Evolutionary conservation across 305 asterid genomes (phyloP), one percentile per base, ranked within the genome.

Genomic region (Fraxinus angustifolia): DNA sequence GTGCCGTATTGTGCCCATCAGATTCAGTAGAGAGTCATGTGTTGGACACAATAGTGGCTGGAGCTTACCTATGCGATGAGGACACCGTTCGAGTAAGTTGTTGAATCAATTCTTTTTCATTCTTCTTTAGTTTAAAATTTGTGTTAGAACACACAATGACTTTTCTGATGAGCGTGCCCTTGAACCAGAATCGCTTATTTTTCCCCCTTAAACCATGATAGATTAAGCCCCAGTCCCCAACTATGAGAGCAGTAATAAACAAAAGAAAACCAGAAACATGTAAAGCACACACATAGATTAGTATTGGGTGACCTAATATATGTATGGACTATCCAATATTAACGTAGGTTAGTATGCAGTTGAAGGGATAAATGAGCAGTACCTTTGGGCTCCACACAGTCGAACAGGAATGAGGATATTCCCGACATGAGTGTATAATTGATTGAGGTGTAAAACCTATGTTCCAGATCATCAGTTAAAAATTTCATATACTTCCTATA

Each of bases 21-120:
- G 99, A 94, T 87, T 96, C 99, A 19, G 99, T 96, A 75, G 99
- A 96, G 89, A 94, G 94, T 88, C 99, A 96, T 76, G 77, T 96
- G 93, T 93, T 81, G 28, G 99, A 96, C 84, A 96, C 98, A 67
- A 96, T 96, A 75, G 92, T 96, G 30, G 99, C 98, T 40, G 99
- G 99, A 67, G 99, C 99, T 85, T 91, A 94, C 89, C 89, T 96
- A 72, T 94, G 99, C 79, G 99, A 96, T 30, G 97, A 96, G 87
- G 98, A 96, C 88, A 96, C 97, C 23, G 99, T 94, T 84, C 90
- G 98, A 88, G 99, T 94, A 89, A 82, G 97, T 88, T 73, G 16
- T 45, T 74, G 16, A 76, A 71, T 67, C 7, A 4, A 17, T 73
- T 34, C 42, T 23, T 19, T 42, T 78, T 76, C 45, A 12, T 73